A percentile compares a stretch with the other conserved stretches of the same genome.
These are phyloP conservation scores for Talaromyces sp. DNA, from an alignment of 2,329 filamentous ascomycete genomes.

Conservation along the genomic window DNA sequence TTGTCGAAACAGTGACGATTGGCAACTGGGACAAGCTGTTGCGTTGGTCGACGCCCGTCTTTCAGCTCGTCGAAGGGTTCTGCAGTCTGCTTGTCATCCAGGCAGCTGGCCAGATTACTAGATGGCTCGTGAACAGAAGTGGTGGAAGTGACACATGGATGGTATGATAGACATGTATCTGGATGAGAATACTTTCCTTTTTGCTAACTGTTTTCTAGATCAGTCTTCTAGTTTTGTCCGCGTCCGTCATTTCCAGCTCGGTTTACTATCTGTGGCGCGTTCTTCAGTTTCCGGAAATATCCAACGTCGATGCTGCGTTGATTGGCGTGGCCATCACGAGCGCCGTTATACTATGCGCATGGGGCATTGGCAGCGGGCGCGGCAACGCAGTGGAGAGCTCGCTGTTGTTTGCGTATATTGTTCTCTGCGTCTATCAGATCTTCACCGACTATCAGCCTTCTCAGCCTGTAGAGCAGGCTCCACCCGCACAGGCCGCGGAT, in stretches of 20 bases:
- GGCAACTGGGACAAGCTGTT: slow-evolving; percentile 85
- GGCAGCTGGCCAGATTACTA: slow-evolving; percentile 85
- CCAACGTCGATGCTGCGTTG: slow-evolving; percentile 83
- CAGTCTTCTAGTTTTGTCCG: slow-evolving; percentile 76
- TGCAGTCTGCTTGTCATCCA: slow-evolving; percentile 95
- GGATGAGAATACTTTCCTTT: neutral
- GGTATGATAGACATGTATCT: slow-evolving; percentile 50
- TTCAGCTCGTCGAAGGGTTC: slow-evolving; percentile 92
- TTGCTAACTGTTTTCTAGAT: slow-evolving; percentile 53
- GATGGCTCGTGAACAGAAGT: slow-evolving; percentile 83
- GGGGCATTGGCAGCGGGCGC: slow-evolving; percentile 87
- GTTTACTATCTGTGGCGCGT: slow-evolving; percentile 96
- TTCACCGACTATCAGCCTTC: slow-evolving; percentile 96
- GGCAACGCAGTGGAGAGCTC: slow-evolving; percentile 95
- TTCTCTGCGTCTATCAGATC: slow-evolving; percentile 98
- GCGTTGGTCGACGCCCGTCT: slow-evolving; percentile 85
- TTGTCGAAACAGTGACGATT: slow-evolving; percentile 73
- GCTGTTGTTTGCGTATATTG: slow-evolving; percentile 90
- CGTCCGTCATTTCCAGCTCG: slow-evolving; percentile 85
- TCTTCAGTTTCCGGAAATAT: slow-evolving; percentile 85
- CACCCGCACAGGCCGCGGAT: slow-evolving; percentile 57
- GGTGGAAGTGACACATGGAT: slow-evolving; percentile 95
- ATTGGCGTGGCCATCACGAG: slow-evolving; percentile 92
- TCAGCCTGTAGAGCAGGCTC: slow-evolving; percentile 50
- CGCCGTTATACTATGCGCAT: slow-evolving; percentile 84